phyloP scores from a whole-genome alignment of 2,329 filamentous ascomycete species.

The Colletotrichum filicis region DNA sequence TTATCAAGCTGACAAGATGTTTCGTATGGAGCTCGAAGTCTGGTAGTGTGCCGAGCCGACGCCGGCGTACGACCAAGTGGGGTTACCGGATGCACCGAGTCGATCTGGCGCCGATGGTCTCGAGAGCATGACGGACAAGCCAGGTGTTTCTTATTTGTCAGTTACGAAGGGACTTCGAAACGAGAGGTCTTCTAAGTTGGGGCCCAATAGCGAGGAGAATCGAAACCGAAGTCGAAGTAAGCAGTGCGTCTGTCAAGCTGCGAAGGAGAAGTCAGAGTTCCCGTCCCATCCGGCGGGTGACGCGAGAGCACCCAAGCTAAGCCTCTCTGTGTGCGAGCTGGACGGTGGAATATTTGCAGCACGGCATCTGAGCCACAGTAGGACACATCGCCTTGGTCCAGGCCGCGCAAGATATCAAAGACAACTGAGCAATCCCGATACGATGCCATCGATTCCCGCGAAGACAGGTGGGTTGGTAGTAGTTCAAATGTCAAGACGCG shows the following conservation, averaged over 20 bases:
- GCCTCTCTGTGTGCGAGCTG: slow-evolving; percentile 18
- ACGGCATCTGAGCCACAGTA: slow-evolving; percentile 20
- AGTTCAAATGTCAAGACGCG: neutral
- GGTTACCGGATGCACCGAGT: slow-evolving; percentile 3
- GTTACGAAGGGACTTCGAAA: neutral
- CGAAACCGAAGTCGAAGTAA: neutral
- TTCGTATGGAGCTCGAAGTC: neutral
- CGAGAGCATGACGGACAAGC: neutral
- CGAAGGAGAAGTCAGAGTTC: neutral
- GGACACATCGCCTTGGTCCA: slow-evolving; percentile 2
- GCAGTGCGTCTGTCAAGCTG: slow-evolving; percentile 14
- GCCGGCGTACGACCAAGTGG: slow-evolving; percentile 21
- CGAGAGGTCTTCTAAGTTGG: neutral
- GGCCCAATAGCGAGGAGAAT: neutral
- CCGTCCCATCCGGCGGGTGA: slow-evolving; percentile 18
- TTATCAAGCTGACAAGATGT: neutral
- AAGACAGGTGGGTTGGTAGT: neutral
- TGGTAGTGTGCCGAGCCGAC: slow-evolving; percentile 11
- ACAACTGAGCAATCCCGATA: neutral
- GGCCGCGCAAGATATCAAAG: slow-evolving; percentile 13
- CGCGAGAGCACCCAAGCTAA: slow-evolving; percentile 11
- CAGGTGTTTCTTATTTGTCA: slow-evolving; percentile 21
- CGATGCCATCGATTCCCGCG: neutral
- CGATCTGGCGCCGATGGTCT: slow-evolving; percentile 23
- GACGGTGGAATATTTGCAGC: neutral